Conservation (phyloP, 805 yeast species). For the Peterozyma xylosa region DNA sequence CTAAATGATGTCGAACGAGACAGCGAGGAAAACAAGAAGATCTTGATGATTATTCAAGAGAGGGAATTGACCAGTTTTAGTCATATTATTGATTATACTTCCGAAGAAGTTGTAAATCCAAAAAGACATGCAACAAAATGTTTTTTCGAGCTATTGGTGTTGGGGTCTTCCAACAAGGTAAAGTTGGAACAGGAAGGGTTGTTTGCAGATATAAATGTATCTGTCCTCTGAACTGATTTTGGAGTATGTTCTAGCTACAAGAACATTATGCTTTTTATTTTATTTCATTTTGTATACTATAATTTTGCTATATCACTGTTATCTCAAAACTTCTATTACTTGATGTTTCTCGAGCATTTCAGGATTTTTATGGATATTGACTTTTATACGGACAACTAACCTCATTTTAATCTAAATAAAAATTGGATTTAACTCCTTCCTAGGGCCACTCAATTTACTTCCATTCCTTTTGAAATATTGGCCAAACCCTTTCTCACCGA, state of each 20-base stretch:
- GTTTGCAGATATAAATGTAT: conserved; percentile 53
- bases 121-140: conserved; percentile 60
- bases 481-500: conserved; percentile 15
- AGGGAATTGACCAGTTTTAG: conserved; percentile 23
- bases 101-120: conserved; percentile 17
- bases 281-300: too few relatives aligned
- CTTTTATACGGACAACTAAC: too few relatives aligned
- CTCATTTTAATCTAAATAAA: background rate
- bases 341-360: too few relatives aligned
- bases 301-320: too few relatives aligned
- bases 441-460: conserved; percentile 15
- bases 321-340: too few relatives aligned
- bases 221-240: too few relatives aligned
- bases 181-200: conserved; percentile 49
- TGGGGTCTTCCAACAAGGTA: conserved; percentile 73
- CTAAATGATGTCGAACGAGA: background rate
- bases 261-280: too few relatives aligned
- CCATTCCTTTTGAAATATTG: conserved; percentile 19
- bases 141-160: conserved; percentile 75
- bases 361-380: too few relatives aligned
- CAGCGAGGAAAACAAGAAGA: background rate
- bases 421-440: conserved; percentile 15
- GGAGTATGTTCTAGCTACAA: too few relatives aligned
- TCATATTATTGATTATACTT: conserved; percentile 25
- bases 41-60: conserved; percentile 12